A percentile compares a stretch with the other conserved stretches of the same genome.
Conservation (phyloP, 495 filamentous ascomycete species). For the Aspergillus saccharolyticus region DNA sequence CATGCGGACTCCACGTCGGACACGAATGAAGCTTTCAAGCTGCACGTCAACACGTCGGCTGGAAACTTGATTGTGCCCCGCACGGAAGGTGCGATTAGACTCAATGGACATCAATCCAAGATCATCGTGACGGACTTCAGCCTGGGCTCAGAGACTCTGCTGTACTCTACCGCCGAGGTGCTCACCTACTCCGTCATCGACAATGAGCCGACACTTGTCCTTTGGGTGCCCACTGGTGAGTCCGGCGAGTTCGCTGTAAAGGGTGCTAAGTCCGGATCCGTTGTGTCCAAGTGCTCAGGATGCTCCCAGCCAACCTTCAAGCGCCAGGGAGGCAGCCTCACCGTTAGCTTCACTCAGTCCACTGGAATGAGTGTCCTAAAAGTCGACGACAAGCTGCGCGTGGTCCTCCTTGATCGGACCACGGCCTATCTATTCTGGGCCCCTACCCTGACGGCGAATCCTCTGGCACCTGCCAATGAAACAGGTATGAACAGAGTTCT, state of each 20-base stretch:
- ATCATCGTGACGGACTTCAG: constrained; percentile 56
- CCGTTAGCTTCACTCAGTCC: constrained; percentile 39
- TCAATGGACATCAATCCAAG: constrained; percentile 57
- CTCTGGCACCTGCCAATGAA: constrained; percentile 40
- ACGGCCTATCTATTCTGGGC: constrained; percentile 54
- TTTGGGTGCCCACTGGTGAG: constrained; percentile 52
- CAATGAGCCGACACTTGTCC: constrained; percentile 41
- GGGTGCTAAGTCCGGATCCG: constrained; percentile 35
- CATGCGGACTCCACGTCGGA: constrained; percentile 45
- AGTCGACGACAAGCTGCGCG: constrained; percentile 37
- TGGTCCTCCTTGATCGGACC: constrained; percentile 47
- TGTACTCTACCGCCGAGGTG: constrained; percentile 59
- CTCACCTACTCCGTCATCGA: constrained; percentile 49
- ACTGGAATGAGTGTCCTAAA: constrained; percentile 44
- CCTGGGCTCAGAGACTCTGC: constrained; percentile 44
- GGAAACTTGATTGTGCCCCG: constrained; percentile 45
- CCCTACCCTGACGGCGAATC: constrained; percentile 48
- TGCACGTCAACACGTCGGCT: constrained; percentile 49
- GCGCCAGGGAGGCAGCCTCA: constrained; percentile 27
- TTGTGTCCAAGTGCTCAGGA: constrained; percentile 22
- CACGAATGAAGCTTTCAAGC: constrained; percentile 45
- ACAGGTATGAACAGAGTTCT: constrained; percentile 28
- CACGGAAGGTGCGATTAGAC: constrained; percentile 34
- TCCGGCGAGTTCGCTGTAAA: constrained; percentile 50
- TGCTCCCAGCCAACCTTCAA: constrained; percentile 38